phyloP scores from a whole-genome alignment of 331 rosid genomes.

The Telfairia occidentalis region DNA sequence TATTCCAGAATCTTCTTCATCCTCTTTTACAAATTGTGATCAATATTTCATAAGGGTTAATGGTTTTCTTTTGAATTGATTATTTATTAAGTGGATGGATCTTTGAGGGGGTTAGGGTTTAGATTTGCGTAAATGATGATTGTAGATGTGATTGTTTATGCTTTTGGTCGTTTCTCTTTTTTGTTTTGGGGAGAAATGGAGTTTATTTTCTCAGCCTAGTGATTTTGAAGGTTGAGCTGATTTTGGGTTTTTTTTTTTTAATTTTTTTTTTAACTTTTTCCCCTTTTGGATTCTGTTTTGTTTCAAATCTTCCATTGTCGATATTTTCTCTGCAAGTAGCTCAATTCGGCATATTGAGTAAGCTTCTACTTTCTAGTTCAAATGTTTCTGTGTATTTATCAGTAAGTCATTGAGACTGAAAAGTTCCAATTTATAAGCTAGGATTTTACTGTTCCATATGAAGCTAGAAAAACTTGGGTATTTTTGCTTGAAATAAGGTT shows the following conservation, averaged over 20 bases:
- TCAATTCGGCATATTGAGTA: conserved; percentile 19
- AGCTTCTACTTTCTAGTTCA: conserved; percentile 18
- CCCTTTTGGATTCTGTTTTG: not conserved
- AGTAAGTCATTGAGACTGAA: too few species aligned
- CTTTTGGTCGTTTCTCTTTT: not conserved
- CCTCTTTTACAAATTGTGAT: conserved; percentile 28
- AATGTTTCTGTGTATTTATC: not conserved
- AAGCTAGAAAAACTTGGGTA: too few species aligned
- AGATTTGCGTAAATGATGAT: not conserved
- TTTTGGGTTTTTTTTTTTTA: not conserved
- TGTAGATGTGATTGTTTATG: not conserved
- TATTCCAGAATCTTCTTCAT: conserved; percentile 21
- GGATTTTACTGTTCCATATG: too few species aligned
- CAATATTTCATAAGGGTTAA: conserved; percentile 7
- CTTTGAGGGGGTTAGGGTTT: conserved; percentile 20
- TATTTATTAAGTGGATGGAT: conserved; percentile 2
- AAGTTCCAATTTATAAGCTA: too few species aligned
- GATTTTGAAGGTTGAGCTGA: not conserved
- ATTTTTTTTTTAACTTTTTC: not conserved
- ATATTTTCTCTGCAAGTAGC: conserved; percentile 25
- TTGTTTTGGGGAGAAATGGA: not conserved
- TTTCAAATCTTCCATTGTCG: conserved; percentile 28
- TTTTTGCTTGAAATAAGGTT: too few species aligned
- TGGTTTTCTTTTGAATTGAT: not conserved
- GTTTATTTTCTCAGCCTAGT: conserved; percentile 19